These are phyloP conservation scores for Chimonanthus praecox DNA, from an alignment of 164 flowering plant species.

Conservation along the genomic window DNA sequence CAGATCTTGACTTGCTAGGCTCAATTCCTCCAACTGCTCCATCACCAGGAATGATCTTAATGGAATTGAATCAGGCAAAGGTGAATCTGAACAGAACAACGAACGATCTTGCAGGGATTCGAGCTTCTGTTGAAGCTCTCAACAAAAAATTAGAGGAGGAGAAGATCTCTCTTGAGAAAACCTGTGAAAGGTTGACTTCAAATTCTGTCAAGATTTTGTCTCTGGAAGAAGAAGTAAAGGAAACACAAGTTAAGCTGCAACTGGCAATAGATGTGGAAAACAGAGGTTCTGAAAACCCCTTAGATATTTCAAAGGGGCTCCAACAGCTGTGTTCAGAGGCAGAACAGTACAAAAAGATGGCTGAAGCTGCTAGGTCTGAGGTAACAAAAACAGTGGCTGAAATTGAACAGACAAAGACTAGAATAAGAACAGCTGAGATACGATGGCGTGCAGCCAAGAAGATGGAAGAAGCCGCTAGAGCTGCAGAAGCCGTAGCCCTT, in stretches of 20 bases:
- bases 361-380: constrained; percentile 61
- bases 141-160: constrained; percentile 71
- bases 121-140: constrained; percentile 63
- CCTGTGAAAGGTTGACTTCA: constrained; percentile 56
- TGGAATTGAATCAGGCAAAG: constrained; percentile 85
- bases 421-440: constrained; percentile 72
- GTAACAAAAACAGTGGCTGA: constrained; percentile 53
- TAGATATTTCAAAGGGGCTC: constrained; percentile 48
- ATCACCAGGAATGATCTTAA: constrained; percentile 58
- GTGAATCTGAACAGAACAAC: constrained; percentile 70
- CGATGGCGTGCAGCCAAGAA: constrained; percentile 72
- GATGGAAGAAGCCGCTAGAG: constrained; percentile 87
- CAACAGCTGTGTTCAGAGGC: constrained; percentile 58
- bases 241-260: constrained; percentile 44
- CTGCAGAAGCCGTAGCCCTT: constrained; percentile 70
- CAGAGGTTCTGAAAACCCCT: constrained; percentile 27
- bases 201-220: constrained; percentile 58
- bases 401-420: constrained; percentile 56
- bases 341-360: constrained; percentile 60
- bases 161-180: constrained; percentile 57
- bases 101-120: constrained; percentile 60
- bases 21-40: constrained; percentile 31
- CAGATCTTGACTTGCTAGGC: constrained; percentile 13
- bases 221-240: constrained; percentile 62
- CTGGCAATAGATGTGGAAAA: constrained; percentile 33